Base-by-base conservation (phyloP, 305 asterid species). In the Fraxinus floribunda region DNA sequence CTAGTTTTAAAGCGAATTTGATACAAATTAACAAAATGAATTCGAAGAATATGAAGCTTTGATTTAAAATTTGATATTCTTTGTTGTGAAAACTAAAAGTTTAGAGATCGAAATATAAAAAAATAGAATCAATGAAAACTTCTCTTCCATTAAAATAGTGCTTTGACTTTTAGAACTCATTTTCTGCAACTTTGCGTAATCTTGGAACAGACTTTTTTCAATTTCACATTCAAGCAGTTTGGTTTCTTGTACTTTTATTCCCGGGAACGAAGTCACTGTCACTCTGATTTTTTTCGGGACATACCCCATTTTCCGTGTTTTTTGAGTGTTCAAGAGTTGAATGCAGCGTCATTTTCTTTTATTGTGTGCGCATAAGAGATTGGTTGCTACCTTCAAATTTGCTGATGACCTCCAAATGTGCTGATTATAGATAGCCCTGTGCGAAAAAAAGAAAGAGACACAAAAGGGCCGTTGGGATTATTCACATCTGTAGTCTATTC, bases 281-380 rank as follows among this genome's bases (percentile, higher is more conserved):
- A 39, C 68, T 38, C 75, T 66, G 35, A 49, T 49, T 49, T 49
- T 49, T 15, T 1, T 2, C 20, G 1, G 57, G 57, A 46, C 57
- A 0, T 46, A 46, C 44, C 39, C 44, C 44, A 38, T 38, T 38
- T 38, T 38, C 85, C 87, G 79, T 80, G 87, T 87, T 46, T 74
- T 70, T 30, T 70, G 11, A 70, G 41, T 30, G 2, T 1, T 68
- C 75, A 24, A 68, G 38, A 68, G 11, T 68, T 70, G 75, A 70
- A 70, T 15, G 75, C 35, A 60, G 41, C 8, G 49, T 57, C 15
- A 0, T 82, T 68, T 20, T 9, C 32, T 77, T 13, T 3, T 41
- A 1, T 68, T 4, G 7, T 22, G 34, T 77, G 78, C 68, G 74
- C 78, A 52, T 35, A 24, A 55, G 79, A 74, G 82, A 81, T 76